phyloP scores from a whole-genome alignment of 305 asterid species.

The Rubia tinctorum region DNA sequence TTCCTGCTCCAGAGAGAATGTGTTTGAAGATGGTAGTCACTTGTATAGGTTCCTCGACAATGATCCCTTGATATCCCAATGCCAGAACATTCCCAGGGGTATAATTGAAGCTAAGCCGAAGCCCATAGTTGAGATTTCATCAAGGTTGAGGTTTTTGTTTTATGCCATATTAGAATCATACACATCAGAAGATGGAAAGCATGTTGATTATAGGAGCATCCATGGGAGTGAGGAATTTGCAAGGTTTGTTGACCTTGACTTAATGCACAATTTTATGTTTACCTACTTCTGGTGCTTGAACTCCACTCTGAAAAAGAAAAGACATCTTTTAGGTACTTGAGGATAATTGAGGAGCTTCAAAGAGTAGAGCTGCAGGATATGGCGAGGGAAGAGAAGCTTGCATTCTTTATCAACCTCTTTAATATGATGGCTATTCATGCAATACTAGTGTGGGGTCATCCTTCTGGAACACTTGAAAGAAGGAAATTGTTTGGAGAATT shows the following conservation, averaged over 20 bases:
- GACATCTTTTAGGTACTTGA: slow-evolving; percentile 53
- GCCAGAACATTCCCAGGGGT: slow-evolving; percentile 92
- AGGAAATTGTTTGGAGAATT: slow-evolving; percentile 74
- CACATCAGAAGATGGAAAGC: slow-evolving; percentile 72
- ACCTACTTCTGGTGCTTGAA: not conserved
- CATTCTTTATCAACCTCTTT: slow-evolving; percentile 81
- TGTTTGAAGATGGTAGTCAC: slow-evolving; percentile 76
- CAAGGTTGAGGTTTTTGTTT: slow-evolving; percentile 60
- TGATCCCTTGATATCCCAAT: slow-evolving; percentile 67
- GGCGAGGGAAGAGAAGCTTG: slow-evolving; percentile 79
- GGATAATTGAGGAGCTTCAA: slow-evolving; percentile 89
- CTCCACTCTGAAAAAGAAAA: not conserved
- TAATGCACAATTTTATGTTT: not conserved
- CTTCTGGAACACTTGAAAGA: slow-evolving; percentile 69
- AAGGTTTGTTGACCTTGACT: slow-evolving; percentile 39
- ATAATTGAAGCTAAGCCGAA: slow-evolving; percentile 73
- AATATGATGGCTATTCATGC: slow-evolving; percentile 90
- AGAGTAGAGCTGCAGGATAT: slow-evolving; percentile 62
- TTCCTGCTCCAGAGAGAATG: slow-evolving; percentile 46
- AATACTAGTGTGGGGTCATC: slow-evolving; percentile 71
- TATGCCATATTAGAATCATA: slow-evolving; percentile 80
- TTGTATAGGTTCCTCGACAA: slow-evolving; percentile 85
- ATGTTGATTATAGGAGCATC: slow-evolving; percentile 76
- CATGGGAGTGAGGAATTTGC: slow-evolving; percentile 96
- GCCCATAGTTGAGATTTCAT: slow-evolving; percentile 70